Percentiles rank a stretch among this genome's conserved stretches.
These are phyloP conservation scores for Pseudogymnoascus sp. DNA, from an alignment of 2,329 filamentous ascomycete genomes.

Conservation along the genomic window DNA sequence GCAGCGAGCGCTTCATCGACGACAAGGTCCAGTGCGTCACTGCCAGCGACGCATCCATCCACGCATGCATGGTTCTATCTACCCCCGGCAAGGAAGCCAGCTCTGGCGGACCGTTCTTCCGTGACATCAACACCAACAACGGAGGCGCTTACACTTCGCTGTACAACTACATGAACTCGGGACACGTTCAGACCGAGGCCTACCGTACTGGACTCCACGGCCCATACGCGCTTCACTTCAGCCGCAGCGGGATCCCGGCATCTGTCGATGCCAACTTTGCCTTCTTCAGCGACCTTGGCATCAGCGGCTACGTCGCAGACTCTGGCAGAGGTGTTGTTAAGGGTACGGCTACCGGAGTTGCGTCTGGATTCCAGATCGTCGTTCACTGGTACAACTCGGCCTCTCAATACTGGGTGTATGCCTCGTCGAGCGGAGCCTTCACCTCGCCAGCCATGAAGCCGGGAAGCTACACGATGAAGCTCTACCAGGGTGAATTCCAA, in stretches of 20 bases:
- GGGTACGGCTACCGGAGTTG: conserved; percentile 54
- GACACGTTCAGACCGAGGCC: conserved; percentile 55
- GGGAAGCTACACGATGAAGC: conserved; percentile 61
- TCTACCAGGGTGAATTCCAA: conserved; percentile 54
- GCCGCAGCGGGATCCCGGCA: conserved; percentile 48
- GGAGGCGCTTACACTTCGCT: conserved; percentile 50
- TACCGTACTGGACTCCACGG: conserved; percentile 59
- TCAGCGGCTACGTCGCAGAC: conserved; percentile 52
- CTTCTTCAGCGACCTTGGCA: conserved; percentile 52
- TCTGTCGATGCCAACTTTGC: conserved; percentile 40
- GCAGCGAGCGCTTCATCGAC: conserved; percentile 63
- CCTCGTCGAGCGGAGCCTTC: conserved; percentile 48
- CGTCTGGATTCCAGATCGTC: conserved; percentile 46
- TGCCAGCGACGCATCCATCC: conserved; percentile 38
- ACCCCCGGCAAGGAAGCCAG: conserved; percentile 49
- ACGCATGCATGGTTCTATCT: conserved; percentile 56
- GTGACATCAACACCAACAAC: conserved; percentile 51
- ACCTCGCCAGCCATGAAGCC: conserved; percentile 61
- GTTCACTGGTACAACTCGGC: conserved; percentile 59
- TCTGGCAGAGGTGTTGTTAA: conserved; percentile 52
- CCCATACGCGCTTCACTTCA: conserved; percentile 57
- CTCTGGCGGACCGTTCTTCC: conserved; percentile 60
- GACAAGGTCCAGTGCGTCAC: conserved; percentile 57
- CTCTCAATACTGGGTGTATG: conserved; percentile 60
- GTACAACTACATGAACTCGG: conserved; percentile 58